Base-by-base conservation (phyloP, 441 rosid genomes). In the Bocquillonia castaneifolia region DNA sequence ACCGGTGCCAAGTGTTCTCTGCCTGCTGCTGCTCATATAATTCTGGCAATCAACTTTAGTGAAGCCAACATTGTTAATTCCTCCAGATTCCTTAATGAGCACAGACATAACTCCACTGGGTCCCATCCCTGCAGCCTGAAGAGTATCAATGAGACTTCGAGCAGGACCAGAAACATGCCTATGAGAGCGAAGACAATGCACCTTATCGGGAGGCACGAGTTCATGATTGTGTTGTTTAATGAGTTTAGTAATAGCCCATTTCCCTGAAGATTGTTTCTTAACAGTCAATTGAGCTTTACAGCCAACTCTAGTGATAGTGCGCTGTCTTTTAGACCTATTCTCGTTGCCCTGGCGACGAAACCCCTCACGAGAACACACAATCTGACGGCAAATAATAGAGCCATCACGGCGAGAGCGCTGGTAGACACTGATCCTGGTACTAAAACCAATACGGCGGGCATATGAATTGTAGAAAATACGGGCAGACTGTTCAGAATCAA, bases 111-210 rank as follows among this genome's bases (percentile, higher is more conserved):
- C 80, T 76, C 85, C 82, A 63, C 91, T 83, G 58, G 93, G 93
- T 3, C 87, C 94, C 83, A 81, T 78, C 26, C 90, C 91, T 8
- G 91, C 88, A 7, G 88, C 91, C 69, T 75, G 88, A 74, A 84
- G 78, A 0, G 86, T 85, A 70, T 88, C 92, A 4, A 83, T 84
- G 76, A 87, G 77, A 61, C 84, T 83, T 67, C 85, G 82, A 14
- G 91, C 86, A n/a, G 89, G 85, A 3, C 90, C 97, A 14, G 94
- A 81, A 52, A 91, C 84, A 55, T 91, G 94, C 76, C 95, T 77
- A 29, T 84, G 96, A 6, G 91, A 82, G 23, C 92, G 84, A 58
- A 89, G 88, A 70, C 84, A 84, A 64, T 87, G 97, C 68, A 89
- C 93, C 68, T 86, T 89, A 68, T 84, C 85, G 15, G 79, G 93